phyloP scores from a whole-genome alignment of 257 asterid species.

The Paraleonurus japonicus region DNA sequence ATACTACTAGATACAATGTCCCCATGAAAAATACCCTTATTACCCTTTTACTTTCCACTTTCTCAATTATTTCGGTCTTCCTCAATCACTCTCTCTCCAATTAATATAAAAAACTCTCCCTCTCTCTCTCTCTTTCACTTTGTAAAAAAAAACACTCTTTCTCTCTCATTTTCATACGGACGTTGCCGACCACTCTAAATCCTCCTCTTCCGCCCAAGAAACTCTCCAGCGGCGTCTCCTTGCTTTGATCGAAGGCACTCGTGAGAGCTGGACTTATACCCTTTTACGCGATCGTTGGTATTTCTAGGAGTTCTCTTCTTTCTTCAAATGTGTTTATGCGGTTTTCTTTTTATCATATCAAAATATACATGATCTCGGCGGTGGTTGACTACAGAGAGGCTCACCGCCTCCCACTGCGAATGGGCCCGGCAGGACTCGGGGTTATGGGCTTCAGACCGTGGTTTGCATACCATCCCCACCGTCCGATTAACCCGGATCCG shows the following conservation, averaged over 20 bases:
- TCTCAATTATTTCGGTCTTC: no score
- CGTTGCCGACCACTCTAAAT: conserved; percentile 13
- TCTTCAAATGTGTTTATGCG: no score
- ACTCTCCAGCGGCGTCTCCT: conserved; percentile 76
- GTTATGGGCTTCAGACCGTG: conserved; percentile 67
- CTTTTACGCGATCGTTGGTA: conserved; percentile 83
- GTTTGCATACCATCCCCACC: conserved; percentile 82
- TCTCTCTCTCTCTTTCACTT: no score
- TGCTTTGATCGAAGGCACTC: conserved; percentile 66
- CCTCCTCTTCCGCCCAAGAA: conserved; percentile 41
- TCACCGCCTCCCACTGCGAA: conserved; percentile 53
- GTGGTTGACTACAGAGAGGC: conserved; percentile 42
- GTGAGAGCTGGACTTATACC: conserved; percentile 83
- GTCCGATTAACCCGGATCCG: conserved; percentile 70
- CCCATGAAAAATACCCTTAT: no score
- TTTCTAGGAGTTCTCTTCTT: no score
- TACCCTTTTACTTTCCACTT: no score
- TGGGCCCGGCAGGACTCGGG: conserved; percentile 73
- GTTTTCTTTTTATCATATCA: no score
- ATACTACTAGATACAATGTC: no score
- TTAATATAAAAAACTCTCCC: no score
- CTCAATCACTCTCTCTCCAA: no score
- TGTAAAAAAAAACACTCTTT: no score
- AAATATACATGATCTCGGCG: no score
- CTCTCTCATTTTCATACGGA: not conserved